These are phyloP conservation scores for Casuarina equisetifolia DNA, from an alignment of 306 rosid genomes.

Conservation along the genomic window DNA sequence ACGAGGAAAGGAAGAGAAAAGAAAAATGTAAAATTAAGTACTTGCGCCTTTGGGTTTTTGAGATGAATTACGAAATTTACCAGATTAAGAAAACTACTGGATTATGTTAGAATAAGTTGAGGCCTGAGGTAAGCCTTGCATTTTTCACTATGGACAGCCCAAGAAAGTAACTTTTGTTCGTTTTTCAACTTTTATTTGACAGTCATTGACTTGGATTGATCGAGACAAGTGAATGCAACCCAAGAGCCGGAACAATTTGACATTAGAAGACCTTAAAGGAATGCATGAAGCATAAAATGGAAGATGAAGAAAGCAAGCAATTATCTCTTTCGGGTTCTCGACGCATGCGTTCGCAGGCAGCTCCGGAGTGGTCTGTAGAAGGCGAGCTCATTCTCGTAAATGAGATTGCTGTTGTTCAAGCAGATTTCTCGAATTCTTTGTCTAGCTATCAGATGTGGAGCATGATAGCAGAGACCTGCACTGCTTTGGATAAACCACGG, in stretches of 20 bases:
- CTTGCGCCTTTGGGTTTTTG: too few relatives aligned
- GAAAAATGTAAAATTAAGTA: too few relatives aligned
- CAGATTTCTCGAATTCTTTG: slow-evolving; percentile 51
- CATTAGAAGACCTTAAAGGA: background rate
- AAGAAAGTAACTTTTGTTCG: too few relatives aligned
- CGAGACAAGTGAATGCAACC: background rate
- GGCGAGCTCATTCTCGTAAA: slow-evolving; percentile 66
- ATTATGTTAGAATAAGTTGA: too few relatives aligned
- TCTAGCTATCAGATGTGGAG: slow-evolving; percentile 63
- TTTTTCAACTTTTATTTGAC: background rate
- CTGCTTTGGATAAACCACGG: slow-evolving; percentile 52
- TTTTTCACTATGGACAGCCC: too few relatives aligned
- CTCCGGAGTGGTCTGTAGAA: slow-evolving; percentile 60
- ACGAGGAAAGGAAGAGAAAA: too few relatives aligned
- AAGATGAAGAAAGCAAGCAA: slow-evolving; percentile 5
- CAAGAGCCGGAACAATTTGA: background rate
- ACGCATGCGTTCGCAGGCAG: slow-evolving; percentile 65
- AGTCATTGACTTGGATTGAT: background rate
- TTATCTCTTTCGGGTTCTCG: slow-evolving; percentile 24
- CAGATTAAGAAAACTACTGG: too few relatives aligned
- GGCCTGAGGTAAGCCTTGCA: too few relatives aligned
- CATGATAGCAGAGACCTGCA: slow-evolving; percentile 56
- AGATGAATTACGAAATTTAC: too few relatives aligned
- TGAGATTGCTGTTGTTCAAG: slow-evolving; percentile 73
- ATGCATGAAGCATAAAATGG: slow-evolving; percentile 10